Evolutionary conservation across 129 eudicot genomes (phyloP), one percentile per base, ranked within the genome.

Genomic region (Cynara cardunculus): DNA sequence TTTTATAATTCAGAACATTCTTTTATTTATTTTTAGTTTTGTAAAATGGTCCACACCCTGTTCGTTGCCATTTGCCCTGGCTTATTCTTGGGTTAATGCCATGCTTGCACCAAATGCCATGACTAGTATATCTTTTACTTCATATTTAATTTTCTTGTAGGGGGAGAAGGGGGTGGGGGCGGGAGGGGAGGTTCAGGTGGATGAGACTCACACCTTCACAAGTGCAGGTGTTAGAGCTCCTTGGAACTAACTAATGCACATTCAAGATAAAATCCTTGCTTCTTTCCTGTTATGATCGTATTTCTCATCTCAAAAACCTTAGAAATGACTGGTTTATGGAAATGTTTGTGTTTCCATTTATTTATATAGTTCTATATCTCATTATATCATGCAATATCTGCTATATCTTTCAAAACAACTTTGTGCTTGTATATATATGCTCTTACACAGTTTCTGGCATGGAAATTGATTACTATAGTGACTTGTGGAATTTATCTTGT

Each of bases 401-500:
- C 2, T 56, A 19, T 56, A 56, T 2, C 65, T 24, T 8, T 56
- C 24, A 6, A 56, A 56, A 56, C 24, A 56, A 56, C 65, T 56
- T 56, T 18, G 65, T 56, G 65, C 65, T 56, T 56, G 24, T 56
- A 18, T 14, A 18, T 14, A 56, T 56, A 56, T n/a, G 65, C 65
- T 56, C 65, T 56, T n/a, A 56, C 65, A 56, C 53, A 6, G 46
- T 78, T 75, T 77, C 49, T 86, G 73, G 65, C 65, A 5, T 56
- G 65, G 25, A n/a, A 56, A 56, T 18, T 56, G 25, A 56, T 56
- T 56, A n/a, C 65, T 19, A n/a, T 76, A 71, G 86, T 89, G 88
- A 85, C 99, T 85, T 56, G 76, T 77, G 80, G 65, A 56, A 56
- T 92, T 84, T 86, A 87, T 87, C 86, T 79, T 96, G 98, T 96